Conservation (phyloP, 805 yeast species). For the Yamadazyma laniorum region DNA sequence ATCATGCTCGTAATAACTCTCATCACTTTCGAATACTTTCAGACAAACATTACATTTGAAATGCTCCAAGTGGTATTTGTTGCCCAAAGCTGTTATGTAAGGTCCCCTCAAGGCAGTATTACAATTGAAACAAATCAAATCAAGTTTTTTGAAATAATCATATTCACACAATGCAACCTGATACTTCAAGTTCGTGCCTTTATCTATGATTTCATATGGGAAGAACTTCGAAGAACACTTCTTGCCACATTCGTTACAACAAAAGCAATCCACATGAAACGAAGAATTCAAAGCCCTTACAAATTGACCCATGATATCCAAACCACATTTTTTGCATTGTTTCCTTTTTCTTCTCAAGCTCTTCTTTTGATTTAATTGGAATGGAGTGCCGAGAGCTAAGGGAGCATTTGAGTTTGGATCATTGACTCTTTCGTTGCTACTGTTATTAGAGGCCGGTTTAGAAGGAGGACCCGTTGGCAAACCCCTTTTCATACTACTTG, state of each 20-base stretch:
- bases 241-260: conserved; percentile 79
- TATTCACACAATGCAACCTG: conserved; percentile 76
- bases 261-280: conserved; percentile 85
- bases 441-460: background rate
- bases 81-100: conserved; percentile 89
- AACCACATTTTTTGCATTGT: conserved; percentile 35
- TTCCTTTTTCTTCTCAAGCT: conserved; percentile 21
- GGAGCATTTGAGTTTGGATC: background rate
- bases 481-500: conserved; percentile 6
- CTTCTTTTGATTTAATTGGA: conserved; percentile 11
- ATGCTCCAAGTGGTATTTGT: conserved; percentile 91
- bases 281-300: conserved; percentile 80
- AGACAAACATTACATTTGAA: conserved; percentile 88
- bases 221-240: conserved; percentile 86
- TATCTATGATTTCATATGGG: conserved; percentile 61
- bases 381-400: conserved; percentile 10
- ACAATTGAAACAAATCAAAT: conserved; percentile 84
- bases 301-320: conserved; percentile 58
- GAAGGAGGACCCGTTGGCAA: background rate
- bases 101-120: conserved; percentile 85
- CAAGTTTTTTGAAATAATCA: conserved; percentile 83
- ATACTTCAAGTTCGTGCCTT: conserved; percentile 24
- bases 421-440: background rate
- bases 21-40: conserved; percentile 83
- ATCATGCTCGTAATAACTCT: conserved; percentile 86